phyloP scores from a whole-genome alignment of 495 filamentous ascomycete species.

The Neurospora tetrasperma region DNA sequence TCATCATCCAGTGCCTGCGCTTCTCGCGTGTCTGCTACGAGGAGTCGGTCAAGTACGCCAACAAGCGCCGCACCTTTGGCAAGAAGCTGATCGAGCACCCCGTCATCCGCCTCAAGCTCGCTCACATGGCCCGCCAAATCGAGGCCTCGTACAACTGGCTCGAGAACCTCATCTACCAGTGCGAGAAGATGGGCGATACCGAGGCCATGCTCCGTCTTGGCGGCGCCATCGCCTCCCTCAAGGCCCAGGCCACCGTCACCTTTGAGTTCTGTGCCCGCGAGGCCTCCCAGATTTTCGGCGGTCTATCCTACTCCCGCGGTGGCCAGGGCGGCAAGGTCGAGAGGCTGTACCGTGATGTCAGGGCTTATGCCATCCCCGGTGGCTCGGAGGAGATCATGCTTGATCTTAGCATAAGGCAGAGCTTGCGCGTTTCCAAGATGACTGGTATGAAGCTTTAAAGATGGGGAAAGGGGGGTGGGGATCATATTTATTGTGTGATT shows the following conservation, averaged over 20 bases:
- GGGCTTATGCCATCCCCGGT: constrained; percentile 94
- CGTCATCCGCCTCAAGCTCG: constrained; percentile 95
- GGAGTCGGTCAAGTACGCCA: constrained; percentile 88
- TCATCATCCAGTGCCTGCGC: constrained; percentile 92
- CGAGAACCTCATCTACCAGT: constrained; percentile 93
- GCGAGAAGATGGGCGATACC: constrained; percentile 80
- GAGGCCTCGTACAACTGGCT: constrained; percentile 94
- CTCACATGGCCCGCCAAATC: constrained; percentile 96
- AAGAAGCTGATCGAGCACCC: constrained; percentile 94
- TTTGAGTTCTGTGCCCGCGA: constrained; percentile 98
- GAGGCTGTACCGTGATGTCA: constrained; percentile 89
- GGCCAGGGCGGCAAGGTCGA: constrained; percentile 96
- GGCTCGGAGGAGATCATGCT: constrained; percentile 98
- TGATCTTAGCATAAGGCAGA: constrained; percentile 91
- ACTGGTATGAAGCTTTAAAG: constrained; percentile 89
- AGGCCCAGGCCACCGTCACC: constrained; percentile 83
- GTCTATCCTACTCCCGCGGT: constrained; percentile 82
- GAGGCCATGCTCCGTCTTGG: constrained; percentile 95
- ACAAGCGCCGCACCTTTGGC: constrained; percentile 93
- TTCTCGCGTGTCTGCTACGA: constrained; percentile 97
- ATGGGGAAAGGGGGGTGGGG: too few relatives aligned
- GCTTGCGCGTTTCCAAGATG: constrained; percentile 76
- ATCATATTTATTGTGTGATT: neutral
- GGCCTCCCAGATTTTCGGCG: constrained; percentile 95
- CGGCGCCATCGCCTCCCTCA: constrained; percentile 86